A percentile compares a stretch with the other conserved stretches of the same genome.
phyloP scores from a whole-genome alignment of 2,329 filamentous ascomycete species.

The Stromatinia cepivora region DNA sequence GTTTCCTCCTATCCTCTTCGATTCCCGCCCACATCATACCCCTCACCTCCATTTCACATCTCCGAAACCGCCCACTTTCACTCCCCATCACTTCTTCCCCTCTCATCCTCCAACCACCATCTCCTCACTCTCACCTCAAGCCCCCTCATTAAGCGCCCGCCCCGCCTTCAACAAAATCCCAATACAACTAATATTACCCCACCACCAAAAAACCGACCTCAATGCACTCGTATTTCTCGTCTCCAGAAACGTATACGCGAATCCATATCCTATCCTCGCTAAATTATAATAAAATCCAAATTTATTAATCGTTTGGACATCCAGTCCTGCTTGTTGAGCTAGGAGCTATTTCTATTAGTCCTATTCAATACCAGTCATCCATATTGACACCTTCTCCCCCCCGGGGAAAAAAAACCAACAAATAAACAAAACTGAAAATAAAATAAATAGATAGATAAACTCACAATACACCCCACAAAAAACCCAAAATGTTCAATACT shows the following conservation, averaged over 20 bases:
- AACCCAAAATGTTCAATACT: constrained; percentile 2
- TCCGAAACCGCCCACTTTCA: no score
- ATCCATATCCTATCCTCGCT: not conserved
- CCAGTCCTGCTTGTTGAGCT: not conserved
- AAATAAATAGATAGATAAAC: not conserved
- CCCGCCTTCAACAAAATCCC: not conserved
- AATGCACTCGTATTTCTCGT: not conserved
- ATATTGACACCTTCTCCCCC: not conserved
- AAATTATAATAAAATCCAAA: not conserved
- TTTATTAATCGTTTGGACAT: not conserved
- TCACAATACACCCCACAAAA: not conserved
- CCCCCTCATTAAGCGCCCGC: not conserved
- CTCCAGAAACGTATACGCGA: not conserved
- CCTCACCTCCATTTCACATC: not conserved
- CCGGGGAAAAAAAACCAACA: not conserved
- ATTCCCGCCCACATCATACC: not conserved
- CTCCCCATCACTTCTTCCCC: not conserved
- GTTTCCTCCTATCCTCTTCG: not conserved
- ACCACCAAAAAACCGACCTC: not conserved
- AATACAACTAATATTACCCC: not conserved
- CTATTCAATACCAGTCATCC: not conserved
- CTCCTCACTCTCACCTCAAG: not conserved
- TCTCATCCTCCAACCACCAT: not conserved
- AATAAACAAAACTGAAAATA: not conserved
- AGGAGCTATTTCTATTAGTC: not conserved